Conservation (phyloP, 352 stramenopile genomes). For the Phytophthora aleatoria region DNA sequence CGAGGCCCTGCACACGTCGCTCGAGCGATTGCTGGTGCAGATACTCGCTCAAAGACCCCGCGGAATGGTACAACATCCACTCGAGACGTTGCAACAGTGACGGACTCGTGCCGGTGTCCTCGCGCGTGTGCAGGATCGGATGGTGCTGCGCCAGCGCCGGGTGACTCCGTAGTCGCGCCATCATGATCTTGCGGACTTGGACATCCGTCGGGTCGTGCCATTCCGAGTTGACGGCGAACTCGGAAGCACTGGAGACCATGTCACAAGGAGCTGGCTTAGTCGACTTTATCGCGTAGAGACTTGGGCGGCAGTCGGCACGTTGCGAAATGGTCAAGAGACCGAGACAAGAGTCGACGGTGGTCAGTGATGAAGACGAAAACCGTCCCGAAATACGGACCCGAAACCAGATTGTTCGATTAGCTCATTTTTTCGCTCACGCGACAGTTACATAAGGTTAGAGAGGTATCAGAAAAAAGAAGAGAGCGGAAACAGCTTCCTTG, state of each 20-base stretch:
- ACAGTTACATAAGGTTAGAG: constrained; percentile 3
- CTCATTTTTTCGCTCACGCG: constrained; percentile 12
- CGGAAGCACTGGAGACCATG: constrained; percentile 19
- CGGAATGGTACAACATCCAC: constrained; percentile 77
- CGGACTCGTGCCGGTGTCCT: constrained; percentile 34
- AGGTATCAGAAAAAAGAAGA: not conserved
- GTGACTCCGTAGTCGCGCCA: constrained; percentile 46
- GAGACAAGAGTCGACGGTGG: not conserved
- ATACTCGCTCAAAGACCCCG: constrained; percentile 69
- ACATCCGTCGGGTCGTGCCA: constrained; percentile 50
- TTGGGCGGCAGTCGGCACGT: constrained; percentile 21
- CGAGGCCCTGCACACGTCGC: constrained; percentile 72
- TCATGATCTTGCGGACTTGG: constrained; percentile 55
- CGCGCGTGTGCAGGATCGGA: constrained; percentile 25
- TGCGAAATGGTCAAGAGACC: constrained; percentile 26
- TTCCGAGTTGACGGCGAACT: constrained; percentile 11
- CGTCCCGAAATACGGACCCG: constrained; percentile 11
- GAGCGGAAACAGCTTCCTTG: not conserved
- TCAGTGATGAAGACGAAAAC: constrained; percentile 15
- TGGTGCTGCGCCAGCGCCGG: constrained; percentile 37
- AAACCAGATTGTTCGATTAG: constrained; percentile 24
- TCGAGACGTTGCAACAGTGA: constrained; percentile 76
- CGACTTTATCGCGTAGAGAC: constrained; percentile 12
- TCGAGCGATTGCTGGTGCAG: constrained; percentile 64
- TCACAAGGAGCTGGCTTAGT: not conserved